Percentiles rank a stretch among this genome's conserved stretches.
Evolutionary conservation across 202 grass and related monocot species (phyloP).

Genomic region (Setaria viridis): DNA sequence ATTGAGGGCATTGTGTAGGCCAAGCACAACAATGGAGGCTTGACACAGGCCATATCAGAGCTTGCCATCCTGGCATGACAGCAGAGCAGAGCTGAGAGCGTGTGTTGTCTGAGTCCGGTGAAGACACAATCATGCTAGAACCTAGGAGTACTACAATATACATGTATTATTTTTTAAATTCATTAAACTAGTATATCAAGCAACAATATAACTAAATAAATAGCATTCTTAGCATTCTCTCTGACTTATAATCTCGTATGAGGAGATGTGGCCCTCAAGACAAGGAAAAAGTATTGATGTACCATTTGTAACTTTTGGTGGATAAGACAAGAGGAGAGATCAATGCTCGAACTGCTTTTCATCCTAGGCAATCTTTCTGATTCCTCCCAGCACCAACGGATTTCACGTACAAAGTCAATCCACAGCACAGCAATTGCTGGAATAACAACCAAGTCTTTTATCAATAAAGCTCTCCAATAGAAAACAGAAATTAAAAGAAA

Average conservation of each 20-base stretch:
- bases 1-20: background rate
- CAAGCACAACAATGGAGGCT: background rate
- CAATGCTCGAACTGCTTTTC: conserved; percentile 69
- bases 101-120: background rate
- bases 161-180: no score
- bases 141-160: background rate
- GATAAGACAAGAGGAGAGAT: conserved; percentile 87
- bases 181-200: conserved; percentile 30
- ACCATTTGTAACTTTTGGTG: conserved; percentile 99
- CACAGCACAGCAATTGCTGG: conserved; percentile 89
- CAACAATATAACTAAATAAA: background rate
- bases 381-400: conserved; percentile 97
- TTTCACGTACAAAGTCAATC: conserved; percentile 99
- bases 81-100: background rate
- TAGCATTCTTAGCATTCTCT: conserved; percentile 33
- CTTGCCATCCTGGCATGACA: background rate
- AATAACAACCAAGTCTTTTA: conserved; percentile 38
- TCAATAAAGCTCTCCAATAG: conserved; percentile 33
- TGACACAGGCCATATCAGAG: no score
- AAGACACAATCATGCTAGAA: background rate
- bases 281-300: conserved; percentile 34
- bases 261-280: background rate
- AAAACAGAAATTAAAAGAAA: conserved; percentile 32
- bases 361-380: conserved; percentile 88
- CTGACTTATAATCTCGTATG: background rate